These are phyloP conservation scores for Platanthera zijinensis DNA, from an alignment of 106 monocot genomes.

Conservation along the genomic window DNA sequence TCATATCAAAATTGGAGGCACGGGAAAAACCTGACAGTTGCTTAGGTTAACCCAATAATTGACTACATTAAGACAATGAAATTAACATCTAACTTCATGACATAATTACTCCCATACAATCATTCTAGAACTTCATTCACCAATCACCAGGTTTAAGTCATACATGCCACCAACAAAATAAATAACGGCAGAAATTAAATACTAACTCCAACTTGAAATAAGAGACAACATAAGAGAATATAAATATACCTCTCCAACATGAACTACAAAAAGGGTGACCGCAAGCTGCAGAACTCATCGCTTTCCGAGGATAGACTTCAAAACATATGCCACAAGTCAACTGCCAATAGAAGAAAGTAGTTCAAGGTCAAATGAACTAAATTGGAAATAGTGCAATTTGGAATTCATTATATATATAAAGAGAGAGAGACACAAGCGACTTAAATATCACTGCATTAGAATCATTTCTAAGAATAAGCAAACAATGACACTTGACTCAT, in stretches of 20 bases:
- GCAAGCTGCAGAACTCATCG: slow-evolving; percentile 63
- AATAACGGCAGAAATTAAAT: not conserved
- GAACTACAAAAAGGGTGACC: slow-evolving; percentile 76
- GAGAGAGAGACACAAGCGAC: not conserved
- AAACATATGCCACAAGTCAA: slow-evolving; percentile 88
- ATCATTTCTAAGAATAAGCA: not conserved
- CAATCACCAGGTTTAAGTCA: not conserved
- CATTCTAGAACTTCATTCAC: not conserved
- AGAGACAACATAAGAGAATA: not conserved
- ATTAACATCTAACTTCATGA: not conserved
- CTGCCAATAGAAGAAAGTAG: slow-evolving; percentile 26
- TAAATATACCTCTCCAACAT: slow-evolving; percentile 82
- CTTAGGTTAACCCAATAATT: not conserved
- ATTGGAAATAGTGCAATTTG: not conserved
- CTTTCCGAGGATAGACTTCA: slow-evolving; percentile 44
- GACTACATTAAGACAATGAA: not conserved
- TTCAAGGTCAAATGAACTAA: not conserved
- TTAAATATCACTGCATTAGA: not conserved
- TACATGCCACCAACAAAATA: not conserved
- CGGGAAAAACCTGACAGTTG: not conserved
- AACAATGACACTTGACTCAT: not conserved
- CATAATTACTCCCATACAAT: not conserved
- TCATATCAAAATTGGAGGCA: not conserved
- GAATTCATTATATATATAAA: not conserved
- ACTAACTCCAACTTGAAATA: not conserved